A percentile compares a stretch with the other conserved stretches of the same genome.
Evolutionary conservation across 176 grass and related monocot species (phyloP).

Genomic region (Tillandsia fasciculata): DNA sequence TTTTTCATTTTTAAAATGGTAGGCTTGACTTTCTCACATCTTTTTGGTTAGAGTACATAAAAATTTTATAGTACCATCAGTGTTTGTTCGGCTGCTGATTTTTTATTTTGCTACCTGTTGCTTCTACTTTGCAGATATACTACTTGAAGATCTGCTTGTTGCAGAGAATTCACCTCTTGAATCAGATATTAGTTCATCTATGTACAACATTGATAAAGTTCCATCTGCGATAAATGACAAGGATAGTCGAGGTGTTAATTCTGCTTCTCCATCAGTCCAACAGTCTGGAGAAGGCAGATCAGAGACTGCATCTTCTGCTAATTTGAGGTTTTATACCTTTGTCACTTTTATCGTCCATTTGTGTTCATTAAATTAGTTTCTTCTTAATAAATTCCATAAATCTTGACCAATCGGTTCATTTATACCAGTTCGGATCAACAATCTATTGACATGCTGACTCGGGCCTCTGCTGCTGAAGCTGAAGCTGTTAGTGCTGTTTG

Average conservation of each 20-base stretch:
- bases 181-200: slow-evolving; percentile 54
- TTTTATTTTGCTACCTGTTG: slow-evolving; percentile 12
- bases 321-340: slow-evolving; percentile 36
- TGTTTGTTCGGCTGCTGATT: slow-evolving; percentile 1
- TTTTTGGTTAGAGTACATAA: neutral
- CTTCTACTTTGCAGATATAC: slow-evolving; percentile 51
- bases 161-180: slow-evolving; percentile 84
- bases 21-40: neutral
- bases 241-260: slow-evolving; percentile 28
- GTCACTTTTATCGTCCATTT: neutral
- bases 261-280: slow-evolving; percentile 34
- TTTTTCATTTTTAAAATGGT: neutral
- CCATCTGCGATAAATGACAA: slow-evolving; percentile 38
- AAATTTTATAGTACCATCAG: neutral
- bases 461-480: slow-evolving; percentile 91
- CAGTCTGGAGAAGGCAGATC: slow-evolving; percentile 52
- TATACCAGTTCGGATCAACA: slow-evolving; percentile 49
- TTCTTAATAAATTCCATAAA: slow-evolving; percentile 1
- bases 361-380: neutral
- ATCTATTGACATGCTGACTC: slow-evolving; percentile 87
- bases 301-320: slow-evolving; percentile 24
- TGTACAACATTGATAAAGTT: slow-evolving; percentile 45
- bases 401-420: slow-evolving; percentile 2
- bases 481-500: slow-evolving; percentile 95
- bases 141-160: slow-evolving; percentile 84